Conservation (phyloP, 1,139 yeast genomes). For the Meyerozyma sp. region DNA sequence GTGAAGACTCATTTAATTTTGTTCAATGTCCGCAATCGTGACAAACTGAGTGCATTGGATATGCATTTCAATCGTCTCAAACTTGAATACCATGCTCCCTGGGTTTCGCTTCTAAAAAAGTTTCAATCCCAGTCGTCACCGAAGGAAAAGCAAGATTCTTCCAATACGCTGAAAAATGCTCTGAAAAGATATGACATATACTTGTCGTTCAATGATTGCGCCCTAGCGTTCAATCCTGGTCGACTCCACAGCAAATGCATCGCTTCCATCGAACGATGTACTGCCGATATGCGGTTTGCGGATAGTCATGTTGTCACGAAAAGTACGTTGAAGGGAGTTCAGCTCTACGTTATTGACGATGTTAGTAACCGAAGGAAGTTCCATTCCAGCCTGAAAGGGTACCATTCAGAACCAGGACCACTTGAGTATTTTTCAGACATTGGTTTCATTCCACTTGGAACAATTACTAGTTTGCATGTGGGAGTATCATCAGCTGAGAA, state of each 20-base stretch:
- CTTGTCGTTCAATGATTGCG: slow-evolving; percentile 45
- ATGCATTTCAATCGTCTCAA: neutral
- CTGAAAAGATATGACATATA: slow-evolving; percentile 30
- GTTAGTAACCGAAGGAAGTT: slow-evolving; percentile 5
- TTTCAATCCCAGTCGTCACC: neutral
- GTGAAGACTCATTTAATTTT: neutral
- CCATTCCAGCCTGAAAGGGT: neutral
- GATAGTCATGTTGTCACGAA: slow-evolving; percentile 29
- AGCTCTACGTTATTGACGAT: slow-evolving; percentile 58
- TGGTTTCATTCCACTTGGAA: slow-evolving; percentile 47
- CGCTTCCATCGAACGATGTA: slow-evolving; percentile 48
- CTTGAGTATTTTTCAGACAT: slow-evolving; percentile 10
- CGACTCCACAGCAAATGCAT: slow-evolving; percentile 49
- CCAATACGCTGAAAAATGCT: neutral
- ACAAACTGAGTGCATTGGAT: neutral
- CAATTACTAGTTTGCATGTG: slow-evolving; percentile 34
- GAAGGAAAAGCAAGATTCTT: neutral
- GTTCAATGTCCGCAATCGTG: neutral
- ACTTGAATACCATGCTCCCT: neutral
- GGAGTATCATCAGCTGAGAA: slow-evolving; percentile 31
- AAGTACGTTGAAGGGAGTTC: slow-evolving; percentile 40
- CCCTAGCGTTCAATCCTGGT: slow-evolving; percentile 56
- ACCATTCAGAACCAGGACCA: slow-evolving; percentile 3
- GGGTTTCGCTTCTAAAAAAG: neutral
- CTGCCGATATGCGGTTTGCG: slow-evolving; percentile 39